A percentile compares a stretch with the other conserved stretches of the same genome.
phyloP scores from a whole-genome alignment of 345 rosid genomes.

The Populus tremula region DNA sequence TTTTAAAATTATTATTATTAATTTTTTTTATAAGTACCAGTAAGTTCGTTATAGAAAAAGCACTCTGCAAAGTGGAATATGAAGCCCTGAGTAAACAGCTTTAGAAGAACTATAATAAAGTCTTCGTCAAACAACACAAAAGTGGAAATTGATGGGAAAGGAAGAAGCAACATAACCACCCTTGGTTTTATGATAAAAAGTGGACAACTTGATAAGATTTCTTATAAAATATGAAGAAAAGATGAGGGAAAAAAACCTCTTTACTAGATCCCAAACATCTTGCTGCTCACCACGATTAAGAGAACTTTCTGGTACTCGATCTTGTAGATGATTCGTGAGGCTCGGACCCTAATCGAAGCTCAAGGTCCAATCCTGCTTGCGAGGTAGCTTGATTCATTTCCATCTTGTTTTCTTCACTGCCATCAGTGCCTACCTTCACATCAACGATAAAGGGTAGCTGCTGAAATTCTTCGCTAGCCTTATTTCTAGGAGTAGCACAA shows the following conservation, averaged over 20 bases:
- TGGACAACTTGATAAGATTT: neutral
- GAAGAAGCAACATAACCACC: neutral
- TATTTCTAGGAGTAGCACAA: neutral
- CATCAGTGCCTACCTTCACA: neutral
- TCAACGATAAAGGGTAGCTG: neutral
- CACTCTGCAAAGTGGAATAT: neutral
- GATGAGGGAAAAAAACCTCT: slow-evolving; percentile 1
- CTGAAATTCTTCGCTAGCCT: neutral
- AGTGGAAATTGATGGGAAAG: neutral
- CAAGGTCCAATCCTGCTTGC: slow-evolving; percentile 14
- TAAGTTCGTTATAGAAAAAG: neutral
- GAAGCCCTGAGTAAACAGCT: neutral
- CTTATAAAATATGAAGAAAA: neutral
- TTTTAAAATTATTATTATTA: too few species aligned
- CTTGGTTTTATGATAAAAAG: neutral
- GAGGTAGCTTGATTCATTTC: neutral
- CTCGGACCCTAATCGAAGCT: slow-evolving; percentile 27
- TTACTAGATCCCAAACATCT: neutral
- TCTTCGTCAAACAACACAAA: neutral
- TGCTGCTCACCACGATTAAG: neutral
- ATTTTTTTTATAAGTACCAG: neutral
- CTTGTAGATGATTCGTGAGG: slow-evolving; percentile 5
- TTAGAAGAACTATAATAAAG: neutral
- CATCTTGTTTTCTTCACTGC: neutral
- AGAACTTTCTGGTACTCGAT: slow-evolving; percentile 9